These are phyloP conservation scores for Parachaetomium inaequale DNA, from an alignment of 495 filamentous ascomycete genomes.

Conservation along the genomic window DNA sequence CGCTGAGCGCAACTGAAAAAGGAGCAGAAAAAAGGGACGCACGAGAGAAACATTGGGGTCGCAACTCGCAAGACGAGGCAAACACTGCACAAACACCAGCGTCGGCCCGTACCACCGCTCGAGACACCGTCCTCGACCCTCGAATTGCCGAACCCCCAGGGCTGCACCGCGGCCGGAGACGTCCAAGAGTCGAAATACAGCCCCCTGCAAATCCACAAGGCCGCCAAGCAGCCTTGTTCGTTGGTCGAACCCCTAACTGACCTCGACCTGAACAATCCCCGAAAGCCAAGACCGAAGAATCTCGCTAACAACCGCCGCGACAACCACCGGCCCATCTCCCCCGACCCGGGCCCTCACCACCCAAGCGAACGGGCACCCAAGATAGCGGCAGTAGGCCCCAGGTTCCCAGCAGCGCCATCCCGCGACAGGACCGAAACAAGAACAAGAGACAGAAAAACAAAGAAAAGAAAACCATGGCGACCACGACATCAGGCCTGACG, in stretches of 20 bases:
- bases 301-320: neutral
- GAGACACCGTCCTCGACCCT: neutral
- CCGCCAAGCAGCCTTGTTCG: neutral
- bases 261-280: constrained; percentile 1
- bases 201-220: neutral
- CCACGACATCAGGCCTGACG: constrained; percentile 37
- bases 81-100: neutral
- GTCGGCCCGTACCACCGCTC: neutral
- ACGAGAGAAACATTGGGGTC: neutral
- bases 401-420: neutral
- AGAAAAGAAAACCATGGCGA: constrained; percentile 22
- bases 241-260: constrained; percentile 13
- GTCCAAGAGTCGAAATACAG: neutral
- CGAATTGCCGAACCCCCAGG: neutral
- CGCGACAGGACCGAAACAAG: neutral
- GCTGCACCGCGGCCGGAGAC: no score
- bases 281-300: constrained; percentile 10
- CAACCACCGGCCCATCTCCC: neutral
- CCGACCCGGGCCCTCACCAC: neutral
- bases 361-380: neutral
- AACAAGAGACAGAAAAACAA: neutral
- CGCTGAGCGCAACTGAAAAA: neutral
- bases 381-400: neutral
- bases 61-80: neutral
- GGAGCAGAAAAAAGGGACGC: constrained; percentile 5